Evolutionary conservation across 1,139 yeast genomes (phyloP), one percentile per base, ranked within the genome.

Genomic region (Pichia kudriavzevii): DNA sequence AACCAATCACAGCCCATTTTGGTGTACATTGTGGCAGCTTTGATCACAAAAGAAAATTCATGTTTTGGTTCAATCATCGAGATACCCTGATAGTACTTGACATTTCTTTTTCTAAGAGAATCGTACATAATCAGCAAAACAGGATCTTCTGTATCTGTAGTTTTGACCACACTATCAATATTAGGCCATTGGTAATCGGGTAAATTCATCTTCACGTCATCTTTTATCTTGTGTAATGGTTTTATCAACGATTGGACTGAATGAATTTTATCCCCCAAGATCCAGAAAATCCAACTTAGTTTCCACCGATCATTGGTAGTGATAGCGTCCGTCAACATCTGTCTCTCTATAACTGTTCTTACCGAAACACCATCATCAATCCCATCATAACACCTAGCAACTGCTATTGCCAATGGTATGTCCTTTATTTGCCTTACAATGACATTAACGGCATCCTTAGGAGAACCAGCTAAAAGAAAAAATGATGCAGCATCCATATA

Each of bases 1-100:
- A 88, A 56, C 44, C 77, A 72, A 48, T 88, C 95, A 60, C 97
- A 88, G 0, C 97, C 97, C 95, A 88, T 85, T 40, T 94, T 66
- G 11, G 75, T 66, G 50, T 85, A 83, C 39, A 84, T 80, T 30
- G 69, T 62, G 10, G 82, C 69, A 7, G 79, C 79, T 44, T 75
- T 73, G 16, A 72, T 53, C 10, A 87, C 69, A 49, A 79, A 75
- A 11, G 67, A 64, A 38, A 70, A 73, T 50, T 88, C 96, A 31
- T 64, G 61, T 3, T 52, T 48, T 4, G 67, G 60, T 18, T 67
- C 61, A n/a, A 76, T 56, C 20, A 59, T 62, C 20, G 65, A 43
- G 0, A 75, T 67, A 7, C 80, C 79, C 35, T 63, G 51, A 28
- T 66, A 61, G 44, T 75, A 69, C 36, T 63, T 61, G 24, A 66